Evolutionary conservation across 75 land plant species (phyloP), one percentile per base, ranked within the genome.

Genomic region (Pinus albicaulis): DNA sequence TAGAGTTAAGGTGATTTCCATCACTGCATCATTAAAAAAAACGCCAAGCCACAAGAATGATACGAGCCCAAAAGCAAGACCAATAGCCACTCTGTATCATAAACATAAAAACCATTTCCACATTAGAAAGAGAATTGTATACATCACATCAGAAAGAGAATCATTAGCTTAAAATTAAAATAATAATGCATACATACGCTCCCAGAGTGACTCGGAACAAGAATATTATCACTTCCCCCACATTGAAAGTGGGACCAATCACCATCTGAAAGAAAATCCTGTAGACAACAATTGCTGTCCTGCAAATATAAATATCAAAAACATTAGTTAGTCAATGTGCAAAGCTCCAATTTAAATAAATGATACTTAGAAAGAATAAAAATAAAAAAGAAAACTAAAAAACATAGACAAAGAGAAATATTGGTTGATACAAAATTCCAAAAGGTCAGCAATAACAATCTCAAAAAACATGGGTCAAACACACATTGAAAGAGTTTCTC

Each of bases 201-300:
- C 94, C 95, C 72, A 95, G 82, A 34, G 98, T 84, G 16, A 92
- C 91, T 80, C 80, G 82, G 19, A 85, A 78, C 55, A 98, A 79
- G 79, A 89, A 98, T 66, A 84, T 71, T 24, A 94, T 57, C 23
- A 95, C 82, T 17, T 87, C 76, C 8, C 71, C 89, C 64, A 83
- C 90, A 79, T 64, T 78, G 73, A 95, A 98, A 74, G 75, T 85
- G 76, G 78, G 22, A 7, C 98, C 99, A 80, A 89, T 80, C 13
- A 92, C 93, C 92, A 98, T 92, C 63, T 88, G 75, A 69, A 79
- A 85, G 68, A 98, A 98, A 44, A 98, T 77, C 74, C 89, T 92
- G 83, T 86, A 98, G 0, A 98, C 92, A 59, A 98, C 99, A 77
- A 98, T 98, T 20, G 99, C 99, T 57, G 95, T 92, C 89, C 99